phyloP scores from a whole-genome alignment of 257 asterid genomes.

The Penstemon barbatus region DNA sequence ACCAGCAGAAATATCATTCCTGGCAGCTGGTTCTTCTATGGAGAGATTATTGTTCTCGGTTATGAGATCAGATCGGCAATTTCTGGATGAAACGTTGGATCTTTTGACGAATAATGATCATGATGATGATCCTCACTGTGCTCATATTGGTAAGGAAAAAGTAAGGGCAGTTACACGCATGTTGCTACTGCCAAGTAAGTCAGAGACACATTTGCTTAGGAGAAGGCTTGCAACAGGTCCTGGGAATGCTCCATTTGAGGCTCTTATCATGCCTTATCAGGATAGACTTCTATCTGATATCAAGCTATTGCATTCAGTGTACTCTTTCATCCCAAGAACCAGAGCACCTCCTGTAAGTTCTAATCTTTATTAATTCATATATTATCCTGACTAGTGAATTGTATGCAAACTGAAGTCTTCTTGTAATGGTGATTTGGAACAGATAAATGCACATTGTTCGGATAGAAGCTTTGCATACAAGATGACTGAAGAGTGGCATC shows the following conservation, averaged over 20 bases:
- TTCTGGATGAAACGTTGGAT: conserved; percentile 58
- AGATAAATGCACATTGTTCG: conserved; percentile 81
- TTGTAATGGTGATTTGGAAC: conserved; percentile 31
- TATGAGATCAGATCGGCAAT: conserved; percentile 55
- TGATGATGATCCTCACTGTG: conserved; percentile 43
- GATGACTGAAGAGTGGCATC: conserved; percentile 80
- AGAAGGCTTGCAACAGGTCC: conserved; percentile 69
- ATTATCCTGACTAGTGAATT: conserved; percentile 15
- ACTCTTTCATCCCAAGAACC: conserved; percentile 87
- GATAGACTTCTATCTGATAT: conserved; percentile 73
- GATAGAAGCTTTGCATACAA: conserved; percentile 86
- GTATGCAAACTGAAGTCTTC: conserved; percentile 29
- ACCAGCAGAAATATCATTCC: conserved; percentile 73
- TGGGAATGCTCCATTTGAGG: conserved; percentile 75
- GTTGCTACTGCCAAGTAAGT: conserved; percentile 70
- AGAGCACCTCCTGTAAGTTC: conserved; percentile 95
- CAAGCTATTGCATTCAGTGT: conserved; percentile 76
- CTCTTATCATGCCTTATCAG: conserved; percentile 67
- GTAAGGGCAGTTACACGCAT: conserved; percentile 82
- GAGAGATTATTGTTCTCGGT: conserved; percentile 75
- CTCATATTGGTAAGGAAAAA: conserved; percentile 67
- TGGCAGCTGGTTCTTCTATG: conserved; percentile 68
- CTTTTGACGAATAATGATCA: conserved; percentile 50
- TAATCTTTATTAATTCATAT: conserved; percentile 10
- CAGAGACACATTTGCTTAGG: conserved; percentile 48